Conservation (phyloP, 2,329 filamentous ascomycete genomes). For the Ascochyta viciae-villosae region DNA sequence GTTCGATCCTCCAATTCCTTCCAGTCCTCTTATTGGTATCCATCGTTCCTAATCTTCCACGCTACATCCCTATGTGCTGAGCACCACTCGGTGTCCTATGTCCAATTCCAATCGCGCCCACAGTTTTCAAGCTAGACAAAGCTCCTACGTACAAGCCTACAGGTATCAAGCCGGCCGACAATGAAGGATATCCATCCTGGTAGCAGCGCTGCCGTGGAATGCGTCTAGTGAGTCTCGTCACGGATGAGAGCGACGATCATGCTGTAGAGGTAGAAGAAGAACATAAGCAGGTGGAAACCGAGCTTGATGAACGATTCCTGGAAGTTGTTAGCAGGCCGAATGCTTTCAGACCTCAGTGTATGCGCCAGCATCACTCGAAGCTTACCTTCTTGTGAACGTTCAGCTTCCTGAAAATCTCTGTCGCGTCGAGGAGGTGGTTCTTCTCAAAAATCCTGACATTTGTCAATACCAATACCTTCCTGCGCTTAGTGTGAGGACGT, state of each 20-base stretch:
- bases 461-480: slow-evolving; percentile 42
- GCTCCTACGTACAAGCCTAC: background rate
- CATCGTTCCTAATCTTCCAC: background rate
- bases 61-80: background rate
- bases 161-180: slow-evolving; percentile 1
- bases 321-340: slow-evolving; percentile 19
- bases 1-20: slow-evolving; percentile 11
- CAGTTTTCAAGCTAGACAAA: background rate
- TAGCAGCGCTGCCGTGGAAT: slow-evolving; percentile 16
- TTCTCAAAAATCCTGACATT: slow-evolving; percentile 86
- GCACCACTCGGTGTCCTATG: background rate
- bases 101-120: background rate
- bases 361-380: background rate
- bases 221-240: slow-evolving; percentile 79
- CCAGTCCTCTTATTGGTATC: slow-evolving; percentile 13
- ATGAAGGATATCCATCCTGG: background rate
- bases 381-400: slow-evolving; percentile 97
- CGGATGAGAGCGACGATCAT: slow-evolving; percentile 97
- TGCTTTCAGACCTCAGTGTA: background rate
- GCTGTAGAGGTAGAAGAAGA: slow-evolving; percentile 99
- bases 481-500: slow-evolving; percentile 52
- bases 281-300: slow-evolving; percentile 98
- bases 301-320: slow-evolving; percentile 99
- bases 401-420: slow-evolving; percentile 98
- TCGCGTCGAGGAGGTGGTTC: slow-evolving; percentile 94